Base-by-base conservation (phyloP, 305 asterid genomes). In the Rubia tinctorum region DNA sequence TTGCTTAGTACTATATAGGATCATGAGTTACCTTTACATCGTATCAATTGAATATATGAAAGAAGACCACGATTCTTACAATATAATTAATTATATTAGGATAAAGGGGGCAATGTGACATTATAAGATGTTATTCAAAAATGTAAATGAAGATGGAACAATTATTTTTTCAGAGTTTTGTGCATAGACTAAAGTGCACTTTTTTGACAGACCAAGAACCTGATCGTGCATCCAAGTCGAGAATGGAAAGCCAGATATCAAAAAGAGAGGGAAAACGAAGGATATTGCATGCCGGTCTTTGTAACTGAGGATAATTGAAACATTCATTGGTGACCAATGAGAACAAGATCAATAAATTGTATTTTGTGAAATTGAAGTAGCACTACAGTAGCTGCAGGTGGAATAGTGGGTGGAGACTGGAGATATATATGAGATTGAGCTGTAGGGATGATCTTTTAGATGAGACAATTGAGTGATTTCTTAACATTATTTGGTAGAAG, bases 401-500 rank as follows among this genome's bases (percentile, higher is more conserved):
- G 11, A 53, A 53, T 1, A 18, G 60, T 53, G 4, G 53, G 18
- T 12, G 53, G 53, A 5, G 17, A 0, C 17, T 22, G 59, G 17
- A 22, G 22, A 51, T 22, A 51, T 22, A 17, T 6, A 51, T 51
- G 22, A 0, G 68, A 30, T 4, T 27, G 25, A 37, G 42, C 39
- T 34, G 39, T 34, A 34, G 39, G 39, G 39, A 14, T 39, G 69
- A 65, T 39, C 59, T 65, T 14, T 64, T 14, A 51, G 64, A 64
- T 34, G 64, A 65, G 71, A 51, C 53, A 63, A 39, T 20, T 73
- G 53, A 25, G 53, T 73, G 70, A 65, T 49, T 63, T 51, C 25
- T 23, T 13, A 20, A 49, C 53, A 56, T 18, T 12, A 8, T 37
- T 37, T 65, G 11, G 70, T n/a, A 39, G 70, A 42, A n/a, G 45